These are phyloP conservation scores for Paramecium tetraurelia DNA, from an alignment of 73 alveolate species.

Conservation along the genomic window DNA sequence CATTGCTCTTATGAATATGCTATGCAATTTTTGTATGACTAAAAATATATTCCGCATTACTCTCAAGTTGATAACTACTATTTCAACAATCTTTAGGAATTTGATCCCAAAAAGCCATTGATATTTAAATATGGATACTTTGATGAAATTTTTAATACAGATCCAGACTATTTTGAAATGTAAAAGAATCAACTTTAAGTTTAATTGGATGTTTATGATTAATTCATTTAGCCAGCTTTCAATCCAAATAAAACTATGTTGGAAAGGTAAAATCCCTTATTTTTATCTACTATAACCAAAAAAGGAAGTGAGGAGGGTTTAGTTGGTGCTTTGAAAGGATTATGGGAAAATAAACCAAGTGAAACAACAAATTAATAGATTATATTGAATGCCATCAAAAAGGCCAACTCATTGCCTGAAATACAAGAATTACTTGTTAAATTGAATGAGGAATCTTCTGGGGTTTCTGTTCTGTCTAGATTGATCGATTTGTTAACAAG, in stretches of 20 bases:
- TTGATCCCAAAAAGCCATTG: constrained; percentile 8
- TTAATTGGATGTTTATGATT: not conserved
- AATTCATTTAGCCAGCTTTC: not conserved
- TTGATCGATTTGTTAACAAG: not conserved
- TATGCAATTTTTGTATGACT: not conserved
- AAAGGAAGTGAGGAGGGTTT: not conserved
- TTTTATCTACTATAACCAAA: not conserved
- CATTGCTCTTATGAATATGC: not conserved
- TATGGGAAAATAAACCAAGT: not conserved
- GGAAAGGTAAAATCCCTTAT: not conserved
- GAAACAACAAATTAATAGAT: not conserved
- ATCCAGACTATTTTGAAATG: not conserved
- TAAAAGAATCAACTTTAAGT: not conserved
- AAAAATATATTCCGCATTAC: not conserved
- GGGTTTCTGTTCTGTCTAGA: not conserved
- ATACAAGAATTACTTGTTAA: not conserved
- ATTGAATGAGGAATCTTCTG: not conserved
- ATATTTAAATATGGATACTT: not conserved
- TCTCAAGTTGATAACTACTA: not conserved
- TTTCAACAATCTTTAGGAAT: not conserved
- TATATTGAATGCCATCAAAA: not conserved
- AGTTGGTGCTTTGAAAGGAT: not conserved
- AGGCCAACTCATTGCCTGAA: not conserved
- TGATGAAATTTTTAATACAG: not conserved
- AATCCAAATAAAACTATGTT: not conserved